A percentile compares a stretch with the other conserved stretches of the same genome.
phyloP scores from a whole-genome alignment of 2,329 filamentous ascomycete species.

The Stachybotrys chartarum region DNA sequence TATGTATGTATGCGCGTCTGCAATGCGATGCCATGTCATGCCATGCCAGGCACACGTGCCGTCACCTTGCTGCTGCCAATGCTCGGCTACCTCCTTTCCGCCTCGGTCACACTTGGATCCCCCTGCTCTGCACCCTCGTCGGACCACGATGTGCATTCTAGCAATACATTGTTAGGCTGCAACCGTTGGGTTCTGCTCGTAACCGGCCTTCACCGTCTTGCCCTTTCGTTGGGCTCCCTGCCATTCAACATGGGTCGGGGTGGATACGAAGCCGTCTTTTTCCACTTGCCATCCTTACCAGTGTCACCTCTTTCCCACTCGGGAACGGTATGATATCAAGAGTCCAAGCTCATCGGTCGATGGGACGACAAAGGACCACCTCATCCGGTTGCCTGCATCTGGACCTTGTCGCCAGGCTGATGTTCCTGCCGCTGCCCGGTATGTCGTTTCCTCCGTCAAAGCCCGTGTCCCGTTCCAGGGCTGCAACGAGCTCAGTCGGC shows the following conservation, averaged over 20 bases:
- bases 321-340: not conserved
- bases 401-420: not conserved
- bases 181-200: not conserved
- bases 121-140: not conserved
- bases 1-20: conserved; percentile 1
- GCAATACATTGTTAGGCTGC: not conserved
- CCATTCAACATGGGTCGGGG: not conserved
- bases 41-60: conserved; percentile 12
- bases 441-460: not conserved
- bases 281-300: not conserved
- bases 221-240: not conserved
- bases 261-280: not conserved
- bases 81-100: not conserved
- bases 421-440: not conserved
- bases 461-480: too few species aligned
- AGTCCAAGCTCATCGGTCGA: not conserved
- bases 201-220: not conserved
- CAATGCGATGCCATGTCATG: conserved; percentile 2
- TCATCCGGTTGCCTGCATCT: not conserved
- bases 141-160: not conserved
- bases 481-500: too few species aligned
- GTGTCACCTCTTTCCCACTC: not conserved
- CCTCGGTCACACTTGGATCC: not conserved
- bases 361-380: not conserved
- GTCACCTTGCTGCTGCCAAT: not conserved